Base-by-base conservation (phyloP, 1,284 basidiomycete species). In the Testicularia cyperi region DNA sequence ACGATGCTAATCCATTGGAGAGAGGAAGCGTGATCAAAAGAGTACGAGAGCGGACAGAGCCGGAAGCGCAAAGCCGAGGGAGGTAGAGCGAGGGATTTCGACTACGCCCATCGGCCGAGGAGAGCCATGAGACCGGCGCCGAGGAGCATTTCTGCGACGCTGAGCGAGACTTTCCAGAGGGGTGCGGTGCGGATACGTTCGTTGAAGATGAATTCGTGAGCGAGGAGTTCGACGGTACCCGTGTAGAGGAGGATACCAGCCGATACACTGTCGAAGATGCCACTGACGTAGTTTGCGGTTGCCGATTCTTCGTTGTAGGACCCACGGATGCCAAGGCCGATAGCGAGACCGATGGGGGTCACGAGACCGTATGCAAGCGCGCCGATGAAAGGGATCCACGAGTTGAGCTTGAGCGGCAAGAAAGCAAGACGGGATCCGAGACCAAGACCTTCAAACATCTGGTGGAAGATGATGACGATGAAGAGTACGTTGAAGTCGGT, bases 401-500 rank as follows among this genome's bases (percentile, higher is more conserved):
- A 37, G 21, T 58, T 57, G 26, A 58, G 46, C 19, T 31, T 26
- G 18, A 49, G 38, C 5, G 64, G 69, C 9, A 71, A 45, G 39
- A 66, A 51, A 9, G 65, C 56, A 7, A 70, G 64, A 48, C 73
- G 69, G 8, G 70, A 44, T 21, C 74, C 74, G 21, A 77, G 70
- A 71, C 74, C 74, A 12, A 77, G 52, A 34, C 70, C 65, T 35
- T 76, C 74, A 53, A 76, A 76, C 62, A 75, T 69, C 56, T 76
- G 78, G 65, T 78, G 77, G 65, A 79, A 96, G 72, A 94, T 80
- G 61, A 97, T 79, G 48, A 97, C 92, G 53, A 92, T 80, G 75
- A 97, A 92, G 16, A 98, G 83, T 10, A 88, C 79, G 58, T 83
- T 87, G 79, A 98, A 97, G 28, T 62, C 57, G 20, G 83, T 78